Evolutionary conservation across 257 asterid genomes (phyloP), one percentile per base, ranked within the genome.

Genomic region (Buddleja alternifolia): DNA sequence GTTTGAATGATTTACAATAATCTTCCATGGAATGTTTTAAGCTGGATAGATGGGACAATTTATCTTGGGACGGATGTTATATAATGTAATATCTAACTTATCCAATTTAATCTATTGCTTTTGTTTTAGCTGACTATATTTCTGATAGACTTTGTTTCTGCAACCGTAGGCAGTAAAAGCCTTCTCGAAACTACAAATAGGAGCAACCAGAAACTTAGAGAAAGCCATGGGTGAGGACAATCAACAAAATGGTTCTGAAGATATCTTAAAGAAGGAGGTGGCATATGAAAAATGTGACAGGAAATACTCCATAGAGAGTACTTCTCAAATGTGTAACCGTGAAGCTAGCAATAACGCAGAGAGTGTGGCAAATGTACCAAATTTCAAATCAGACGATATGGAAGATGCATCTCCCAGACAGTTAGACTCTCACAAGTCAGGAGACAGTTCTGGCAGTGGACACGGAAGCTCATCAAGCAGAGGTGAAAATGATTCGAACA

Each of bases 161-260:
- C 12, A 73, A 63, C 44, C 63, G 69, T 60, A 86, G 91, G 89
- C 80, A 12, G 73, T 67, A 42, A 84, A 80, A 73, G 34, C 86
- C 45, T 73, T 89, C 20, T 75, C 84, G 20, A 86, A 86, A 81
- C 77, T 88, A 64, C 78, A 70, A 7, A 71, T 70, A 25, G 76
- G 83, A 53, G 72, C 72, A 15, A 44, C 61, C 15, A 67, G 76
- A 62, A 85, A 65, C 73, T 64, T 24, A 19, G 81, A 76, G 59
- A 78, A 65, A 64, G 69, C 37, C 20, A 59, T 44, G 73, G 73
- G 70, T 21, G 78, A 51, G 66, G 73, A 59, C 60, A 42, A 55
- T 47, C 77, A 69, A 54, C 71, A 67, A 37, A 67, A 60, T 63
- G 72, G 70, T 66, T 53, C 11, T 10, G 75, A 36, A 55, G 82